Conservation (phyloP, 352 stramenopile species). For the Phytophthora idaei region DNA sequence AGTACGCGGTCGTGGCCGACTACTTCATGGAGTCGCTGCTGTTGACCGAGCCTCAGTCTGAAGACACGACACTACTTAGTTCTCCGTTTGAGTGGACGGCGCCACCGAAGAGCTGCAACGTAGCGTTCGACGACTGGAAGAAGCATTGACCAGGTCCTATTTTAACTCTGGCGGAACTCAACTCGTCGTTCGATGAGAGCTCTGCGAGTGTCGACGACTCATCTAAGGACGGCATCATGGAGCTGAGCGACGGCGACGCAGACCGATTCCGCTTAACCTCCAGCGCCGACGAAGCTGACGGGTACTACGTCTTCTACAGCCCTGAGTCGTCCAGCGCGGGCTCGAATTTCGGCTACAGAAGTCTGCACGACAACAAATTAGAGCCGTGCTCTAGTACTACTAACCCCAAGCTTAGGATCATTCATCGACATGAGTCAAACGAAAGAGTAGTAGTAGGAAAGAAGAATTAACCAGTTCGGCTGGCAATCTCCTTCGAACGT, state of each 20-base stretch:
- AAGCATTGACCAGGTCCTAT: slow-evolving; percentile 9
- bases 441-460: no score
- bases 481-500: neutral
- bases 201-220: slow-evolving; percentile 3
- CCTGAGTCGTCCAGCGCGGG: slow-evolving; percentile 10
- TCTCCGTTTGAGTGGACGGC: neutral
- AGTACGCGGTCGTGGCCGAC: slow-evolving; percentile 31
- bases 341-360: no score
- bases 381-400: no score
- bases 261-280: slow-evolving; percentile 12
- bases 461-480: no score
- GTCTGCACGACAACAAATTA: no score
- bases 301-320: slow-evolving; percentile 31
- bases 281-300: slow-evolving; percentile 16
- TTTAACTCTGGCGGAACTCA: slow-evolving; percentile 11
- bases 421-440: no score
- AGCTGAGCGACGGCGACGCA: slow-evolving; percentile 23
- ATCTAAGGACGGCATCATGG: slow-evolving; percentile 19
- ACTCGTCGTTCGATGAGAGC: slow-evolving; percentile 20
- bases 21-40: slow-evolving; percentile 20
- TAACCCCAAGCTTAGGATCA: no score
- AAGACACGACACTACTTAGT: slow-evolving; percentile 2
- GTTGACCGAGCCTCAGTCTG: neutral
- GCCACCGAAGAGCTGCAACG: neutral
- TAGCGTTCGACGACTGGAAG: slow-evolving; percentile 18